Evolutionary conservation across 202 grass and related monocot species (phyloP), one percentile per base, ranked within the genome.

Genomic region (Schoenoplectus triqueter): DNA sequence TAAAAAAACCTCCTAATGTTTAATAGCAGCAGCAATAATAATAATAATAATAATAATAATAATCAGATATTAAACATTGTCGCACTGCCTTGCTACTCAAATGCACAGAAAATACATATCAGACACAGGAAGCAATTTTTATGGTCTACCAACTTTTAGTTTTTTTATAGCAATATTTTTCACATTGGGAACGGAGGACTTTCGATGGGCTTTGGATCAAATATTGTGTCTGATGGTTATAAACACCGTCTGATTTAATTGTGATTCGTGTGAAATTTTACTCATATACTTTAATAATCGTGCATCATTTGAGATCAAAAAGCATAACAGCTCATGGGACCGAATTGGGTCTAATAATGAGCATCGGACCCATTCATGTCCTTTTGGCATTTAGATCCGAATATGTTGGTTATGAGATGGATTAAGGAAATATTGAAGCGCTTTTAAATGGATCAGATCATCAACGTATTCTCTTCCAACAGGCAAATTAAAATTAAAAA

Each of bases 31-130:
- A 15, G 1, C 3, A n/a, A 59, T 59, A 4, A n/a, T n/a, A n/a
- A n/a, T n/a, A 59, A 14, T 14, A n/a, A 59, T 59, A 49, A 48
- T 48, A 6, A 0, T 57, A 57, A 57, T 61, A 61, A 62, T 62
- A 1, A 62, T 17, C 17, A 19, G 6, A 62, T 18, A 20, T 76
- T 76, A 39, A 57, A 41, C 73, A 51, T 21, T 51, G 45, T 2
- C 14, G 42, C 42, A 31, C 17, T 74, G 48, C 52, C 46, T 15
- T 77, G 51, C 73, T 7, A 59, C 73, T 15, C 14, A 6, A 22
- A 78, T 78, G 54, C 31, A 18, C 10, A 78, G 31, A 57, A 54
- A 56, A 78, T 41, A 78, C 31, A 60, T 6, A 31, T 52, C 22
- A 60, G 21, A 42, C 14, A 76, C 21, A 11, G 7, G 11, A 41